phyloP scores from a whole-genome alignment of 2,329 filamentous ascomycete species.

The Stenocarpella maydis region DNA sequence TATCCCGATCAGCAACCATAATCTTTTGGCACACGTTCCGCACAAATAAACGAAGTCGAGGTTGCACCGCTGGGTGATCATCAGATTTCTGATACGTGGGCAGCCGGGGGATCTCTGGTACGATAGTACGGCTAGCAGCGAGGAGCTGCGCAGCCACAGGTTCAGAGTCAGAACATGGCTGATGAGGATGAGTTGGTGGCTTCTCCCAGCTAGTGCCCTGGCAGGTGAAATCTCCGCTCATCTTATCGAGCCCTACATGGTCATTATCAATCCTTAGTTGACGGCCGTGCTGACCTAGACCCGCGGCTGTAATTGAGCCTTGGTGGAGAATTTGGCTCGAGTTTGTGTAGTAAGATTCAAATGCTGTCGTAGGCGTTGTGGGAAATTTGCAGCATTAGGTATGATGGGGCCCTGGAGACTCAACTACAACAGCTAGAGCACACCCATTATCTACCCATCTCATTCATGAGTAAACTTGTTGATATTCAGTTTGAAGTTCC shows the following conservation, averaged over 20 bases:
- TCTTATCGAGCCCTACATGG: not conserved
- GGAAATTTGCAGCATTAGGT: not conserved
- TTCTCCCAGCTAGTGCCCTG: not conserved
- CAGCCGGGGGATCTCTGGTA: not conserved
- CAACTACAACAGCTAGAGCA: too few relatives aligned
- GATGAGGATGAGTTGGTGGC: not conserved
- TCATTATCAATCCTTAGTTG: not conserved
- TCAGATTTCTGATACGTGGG: not conserved
- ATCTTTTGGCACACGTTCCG: conserved; percentile 10
- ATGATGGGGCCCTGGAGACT: not conserved
- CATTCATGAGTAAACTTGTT: too few relatives aligned
- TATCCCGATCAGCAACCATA: not conserved
- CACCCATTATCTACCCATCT: too few relatives aligned
- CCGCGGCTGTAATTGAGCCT: conserved; percentile 8
- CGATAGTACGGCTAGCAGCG: not conserved
- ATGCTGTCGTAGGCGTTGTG: conserved; percentile 2
- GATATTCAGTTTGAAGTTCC: too few relatives aligned
- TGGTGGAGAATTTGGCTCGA: conserved; percentile 21
- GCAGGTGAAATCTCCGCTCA: conserved; percentile 6
- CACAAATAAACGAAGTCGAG: conserved; percentile 6
- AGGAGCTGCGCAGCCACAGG: conserved; percentile 4
- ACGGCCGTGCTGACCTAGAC: conserved; percentile 1
- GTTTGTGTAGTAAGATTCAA: conserved; percentile 13
- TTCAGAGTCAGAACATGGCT: not conserved
- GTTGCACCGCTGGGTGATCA: not conserved